Base-by-base conservation (phyloP, 768 basidiomycete genomes). In the Tricholoma hemisulphureum region DNA sequence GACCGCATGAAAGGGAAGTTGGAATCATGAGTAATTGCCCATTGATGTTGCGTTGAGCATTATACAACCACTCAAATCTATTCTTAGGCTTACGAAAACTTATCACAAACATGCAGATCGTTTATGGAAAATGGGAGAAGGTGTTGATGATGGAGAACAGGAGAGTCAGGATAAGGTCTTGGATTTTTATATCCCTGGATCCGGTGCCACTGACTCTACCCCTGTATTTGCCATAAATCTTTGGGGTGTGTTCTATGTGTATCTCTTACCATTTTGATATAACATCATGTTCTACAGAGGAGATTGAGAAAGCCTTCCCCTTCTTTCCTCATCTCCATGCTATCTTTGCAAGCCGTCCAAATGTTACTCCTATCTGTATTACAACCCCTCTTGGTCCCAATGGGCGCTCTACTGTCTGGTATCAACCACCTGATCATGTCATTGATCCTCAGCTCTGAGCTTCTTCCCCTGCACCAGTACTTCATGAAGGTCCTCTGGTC, bases 381-480 rank as follows among this genome's bases (percentile, higher is more conserved):
- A 69, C 66, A 1, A 73, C 72, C 56, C 65, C 59, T 7, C 50
- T 71, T 32, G 67, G 71, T 11, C 71, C 71, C 5, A 1, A 56
- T 35, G 71, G 71, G 4, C 49, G 26, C 2, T 46, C 62, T 43
- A 65, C 63, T 7, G 49, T 64, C 2, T 63, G 57, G 28, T 52
- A 61, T 14, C 70, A 71, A 45, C 56, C 59, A 10, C 67, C 61
- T 14, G 53, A 54, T 28, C 39, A 35, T 23, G n/a, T 16, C 6
- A 21, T 52, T 18, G 31, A 52, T 41, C 48, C 34, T 11, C 45
- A 29, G 20, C 53, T 46, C 4, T n/a, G n/a, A n/a, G n/a, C n/a
- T n/a, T 37, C 14, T 14, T 26, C 32, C 26, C 34, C 41, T 31
- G 1, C 24, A 23, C 46, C 55, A 1, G 4, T 32, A 34, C 54